Evolutionary conservation across 225 moss, liverwort and hornwort species (phyloP).

Genomic region (Sphagnum tenellum): DNA sequence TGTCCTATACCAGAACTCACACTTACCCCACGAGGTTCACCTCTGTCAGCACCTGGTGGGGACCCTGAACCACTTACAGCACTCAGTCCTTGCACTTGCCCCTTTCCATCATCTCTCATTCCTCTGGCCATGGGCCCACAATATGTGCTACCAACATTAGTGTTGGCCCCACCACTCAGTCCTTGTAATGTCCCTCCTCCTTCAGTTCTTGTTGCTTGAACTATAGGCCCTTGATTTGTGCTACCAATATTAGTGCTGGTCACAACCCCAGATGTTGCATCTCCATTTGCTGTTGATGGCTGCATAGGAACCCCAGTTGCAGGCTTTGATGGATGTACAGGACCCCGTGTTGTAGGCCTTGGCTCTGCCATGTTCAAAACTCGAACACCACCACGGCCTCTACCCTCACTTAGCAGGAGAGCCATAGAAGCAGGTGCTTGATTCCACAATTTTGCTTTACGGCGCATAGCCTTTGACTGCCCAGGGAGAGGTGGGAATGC

Average conservation of each 20-base stretch:
- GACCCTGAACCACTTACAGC: constrained; percentile 30
- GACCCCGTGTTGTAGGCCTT: constrained; percentile 15
- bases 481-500: constrained; percentile 96
- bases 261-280: constrained; percentile 12
- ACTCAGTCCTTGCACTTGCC: constrained; percentile 21
- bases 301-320: too few species aligned
- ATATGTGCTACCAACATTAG: constrained; percentile 10
- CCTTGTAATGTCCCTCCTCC: too few species aligned
- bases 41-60: constrained; percentile 25
- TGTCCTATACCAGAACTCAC: constrained; percentile 22
- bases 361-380: constrained; percentile 59
- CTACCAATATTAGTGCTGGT: constrained; percentile 1
- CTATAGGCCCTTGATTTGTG: not conserved
- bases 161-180: too few species aligned
- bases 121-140: constrained; percentile 19
- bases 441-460: constrained; percentile 56
- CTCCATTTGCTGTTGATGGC: constrained; percentile 9
- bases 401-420: constrained; percentile 50
- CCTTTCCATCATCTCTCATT: constrained; percentile 19
- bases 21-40: constrained; percentile 30
- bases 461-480: constrained; percentile 43
- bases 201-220: too few species aligned
- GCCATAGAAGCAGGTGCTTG: constrained; percentile 71
- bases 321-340: too few species aligned
- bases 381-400: constrained; percentile 42